These are phyloP conservation scores for Lentinula raphanica DNA, from an alignment of 768 basidiomycete genomes.

Conservation along the genomic window DNA sequence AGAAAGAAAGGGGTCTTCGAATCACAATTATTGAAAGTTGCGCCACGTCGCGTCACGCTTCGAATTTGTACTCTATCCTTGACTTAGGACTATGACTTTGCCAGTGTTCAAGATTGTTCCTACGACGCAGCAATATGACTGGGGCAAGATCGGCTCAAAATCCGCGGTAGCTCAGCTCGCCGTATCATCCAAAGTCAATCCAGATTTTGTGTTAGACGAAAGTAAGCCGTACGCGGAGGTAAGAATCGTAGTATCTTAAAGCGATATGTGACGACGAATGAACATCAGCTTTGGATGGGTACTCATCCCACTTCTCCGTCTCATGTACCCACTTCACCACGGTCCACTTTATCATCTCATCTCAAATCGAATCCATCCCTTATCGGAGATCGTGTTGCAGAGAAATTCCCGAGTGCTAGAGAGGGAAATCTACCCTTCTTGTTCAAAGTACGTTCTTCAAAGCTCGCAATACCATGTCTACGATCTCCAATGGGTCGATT, in stretches of 20 bases:
- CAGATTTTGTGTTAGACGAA: conserved; percentile 66
- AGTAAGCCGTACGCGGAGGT: conserved; percentile 90
- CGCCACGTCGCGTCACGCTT: background rate
- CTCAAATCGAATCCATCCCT: conserved; percentile 64
- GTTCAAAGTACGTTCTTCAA: conserved; percentile 48
- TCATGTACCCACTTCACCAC: conserved; percentile 42
- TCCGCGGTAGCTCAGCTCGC: conserved; percentile 91
- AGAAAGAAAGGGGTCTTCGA: too few relatives aligned
- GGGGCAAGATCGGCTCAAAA: conserved; percentile 79
- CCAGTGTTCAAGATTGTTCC: conserved; percentile 76
- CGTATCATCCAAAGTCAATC: conserved; percentile 42
- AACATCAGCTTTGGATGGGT: conserved; percentile 92
- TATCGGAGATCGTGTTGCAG: conserved; percentile 55
- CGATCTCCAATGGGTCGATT: background rate
- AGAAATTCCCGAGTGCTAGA: conserved; percentile 44
- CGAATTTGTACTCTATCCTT: background rate
- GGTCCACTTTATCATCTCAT: conserved; percentile 46
- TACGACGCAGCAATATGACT: conserved; percentile 88
- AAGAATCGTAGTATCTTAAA: conserved; percentile 18
- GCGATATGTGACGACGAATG: conserved; percentile 7
- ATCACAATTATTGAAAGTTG: background rate
- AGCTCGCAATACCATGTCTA: background rate
- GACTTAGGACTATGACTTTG: background rate
- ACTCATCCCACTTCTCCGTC: conserved; percentile 82
- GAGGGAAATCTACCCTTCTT: conserved; percentile 81